phyloP scores from a whole-genome alignment of 2,329 filamentous ascomycete species.

The Xylariaceae sp. region DNA sequence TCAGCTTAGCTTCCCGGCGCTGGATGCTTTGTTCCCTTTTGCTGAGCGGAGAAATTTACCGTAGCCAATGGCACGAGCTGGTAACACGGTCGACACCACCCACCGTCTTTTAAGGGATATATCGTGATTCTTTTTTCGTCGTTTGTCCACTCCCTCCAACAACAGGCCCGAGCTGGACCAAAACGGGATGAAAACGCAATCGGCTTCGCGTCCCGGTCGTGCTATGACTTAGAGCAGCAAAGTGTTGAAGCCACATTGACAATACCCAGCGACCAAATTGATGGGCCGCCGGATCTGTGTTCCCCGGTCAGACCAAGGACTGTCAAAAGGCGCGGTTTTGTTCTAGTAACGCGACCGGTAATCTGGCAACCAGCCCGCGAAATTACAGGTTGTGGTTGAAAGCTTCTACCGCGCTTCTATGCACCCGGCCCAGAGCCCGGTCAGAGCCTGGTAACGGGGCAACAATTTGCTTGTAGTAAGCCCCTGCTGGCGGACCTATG shows the following conservation, averaged over 20 bases:
- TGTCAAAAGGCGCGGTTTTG: background rate
- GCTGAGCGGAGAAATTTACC: conserved; percentile 11
- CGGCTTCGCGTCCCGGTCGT: background rate
- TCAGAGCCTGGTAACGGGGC: no score
- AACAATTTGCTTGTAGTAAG: conserved; percentile 17
- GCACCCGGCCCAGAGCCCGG: conserved; percentile 5
- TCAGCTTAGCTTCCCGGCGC: conserved; percentile 30
- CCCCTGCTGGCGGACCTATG: conserved; percentile 14
- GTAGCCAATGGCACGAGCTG: conserved; percentile 13
- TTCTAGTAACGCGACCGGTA: background rate
- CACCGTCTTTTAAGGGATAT: conserved; percentile 2
- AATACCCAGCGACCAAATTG: background rate
- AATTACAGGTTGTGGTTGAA: background rate
- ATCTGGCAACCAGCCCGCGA: background rate
- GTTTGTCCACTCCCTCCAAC: background rate
- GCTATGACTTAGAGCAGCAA: background rate
- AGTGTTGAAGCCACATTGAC: background rate
- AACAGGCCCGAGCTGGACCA: background rate
- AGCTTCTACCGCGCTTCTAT: conserved; percentile 7
- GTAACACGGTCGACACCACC: conserved; percentile 13
- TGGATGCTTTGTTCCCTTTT: conserved; percentile 19
- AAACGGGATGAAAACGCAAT: background rate
- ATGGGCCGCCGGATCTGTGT: background rate
- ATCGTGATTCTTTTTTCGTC: background rate
- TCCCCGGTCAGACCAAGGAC: background rate